Evolutionary conservation across 768 basidiomycete species (phyloP), one percentile per base, ranked within the genome.

Genomic region (Leccinum aurantiacum): DNA sequence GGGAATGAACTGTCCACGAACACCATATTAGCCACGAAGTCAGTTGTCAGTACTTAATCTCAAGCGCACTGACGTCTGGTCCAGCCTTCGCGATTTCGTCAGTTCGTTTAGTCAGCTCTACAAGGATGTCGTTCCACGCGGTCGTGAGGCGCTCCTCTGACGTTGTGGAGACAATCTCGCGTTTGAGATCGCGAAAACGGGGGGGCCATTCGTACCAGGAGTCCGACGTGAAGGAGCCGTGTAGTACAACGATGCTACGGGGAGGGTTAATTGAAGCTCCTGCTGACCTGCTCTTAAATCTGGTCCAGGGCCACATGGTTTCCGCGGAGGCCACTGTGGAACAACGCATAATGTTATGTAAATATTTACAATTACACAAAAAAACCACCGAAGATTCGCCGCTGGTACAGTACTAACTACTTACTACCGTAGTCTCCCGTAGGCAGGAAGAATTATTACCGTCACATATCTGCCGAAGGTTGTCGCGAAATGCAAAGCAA

Each of bases 111-210:
- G 79, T 77, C n/a, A 90, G 75, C 66, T 86, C 80, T 1, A 65
- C 65, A 8, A 88, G 71, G 50, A 90, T 75, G 60, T 86, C 84
- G 17, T 66, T 74, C 89, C 87, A 89, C 3, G 87, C 79, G 27
- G 74, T 68, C 2, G 80, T 84, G 22, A 80, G 79, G 22, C 73
- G 77, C 58, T 75, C 70, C 71, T 81, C 74, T 15, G 84, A 80
- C 62, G 82, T 82, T 2, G 75, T 74, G 0, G 70, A 71, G 1
- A 81, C 83, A 51, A 90, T 84, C 61, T 84, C 76, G 49, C 75
- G 75, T 72, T 90, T 89, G 62, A 88, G 59, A 48, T 86, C 81
- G 6, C 73, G 68, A 63, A 87, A 87, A 47, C 81, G 85, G 38
- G 80, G 48, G 13, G 69, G 67, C 65, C 63, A 68, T 31, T 41